A percentile compares a stretch with the other conserved stretches of the same genome.
These are phyloP conservation scores for Thymus mandschuricus DNA, from an alignment of 257 asterid species.

Conservation along the genomic window DNA sequence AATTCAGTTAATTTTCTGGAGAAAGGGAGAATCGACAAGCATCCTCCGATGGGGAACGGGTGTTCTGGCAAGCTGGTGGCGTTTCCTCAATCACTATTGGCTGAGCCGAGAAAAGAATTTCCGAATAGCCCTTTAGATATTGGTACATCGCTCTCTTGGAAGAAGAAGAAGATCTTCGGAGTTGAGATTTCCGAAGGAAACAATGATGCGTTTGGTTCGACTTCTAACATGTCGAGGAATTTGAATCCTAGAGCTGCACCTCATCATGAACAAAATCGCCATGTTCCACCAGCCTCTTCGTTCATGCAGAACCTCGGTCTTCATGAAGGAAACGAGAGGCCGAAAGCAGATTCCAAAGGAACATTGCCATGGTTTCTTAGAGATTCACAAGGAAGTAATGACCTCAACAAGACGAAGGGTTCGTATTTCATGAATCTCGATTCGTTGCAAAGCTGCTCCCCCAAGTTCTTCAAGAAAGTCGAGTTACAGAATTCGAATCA, in stretches of 20 bases:
- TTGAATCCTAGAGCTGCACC: constrained; percentile 12
- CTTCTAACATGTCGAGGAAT: constrained; percentile 25
- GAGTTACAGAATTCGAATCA: constrained; percentile 35
- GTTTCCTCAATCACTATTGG: constrained; percentile 31
- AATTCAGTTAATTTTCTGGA: constrained; percentile 42
- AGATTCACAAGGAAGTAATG: constrained; percentile 38
- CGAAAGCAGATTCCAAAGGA: constrained; percentile 31
- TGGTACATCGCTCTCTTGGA: constrained; percentile 40
- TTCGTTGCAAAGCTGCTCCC: constrained; percentile 60
- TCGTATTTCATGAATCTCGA: constrained; percentile 69
- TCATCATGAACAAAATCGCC: constrained; percentile 11
- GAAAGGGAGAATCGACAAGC: constrained; percentile 32
- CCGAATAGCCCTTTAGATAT: constrained; percentile 31
- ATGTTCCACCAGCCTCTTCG: constrained; percentile 28
- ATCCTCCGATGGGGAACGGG: constrained; percentile 32
- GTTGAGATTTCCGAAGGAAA: constrained; percentile 61
- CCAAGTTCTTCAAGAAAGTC: constrained; percentile 50
- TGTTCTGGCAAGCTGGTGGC: constrained; percentile 29
- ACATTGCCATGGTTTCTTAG: constrained; percentile 51
- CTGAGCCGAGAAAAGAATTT: constrained; percentile 36
- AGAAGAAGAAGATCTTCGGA: constrained; percentile 63
- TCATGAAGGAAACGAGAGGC: constrained; percentile 28
- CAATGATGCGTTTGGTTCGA: constrained; percentile 30
- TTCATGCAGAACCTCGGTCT: constrained; percentile 33
- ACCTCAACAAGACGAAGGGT: constrained; percentile 35